Base-by-base conservation (phyloP, 345 rosid species). In the Gossypium turneri region DNA sequence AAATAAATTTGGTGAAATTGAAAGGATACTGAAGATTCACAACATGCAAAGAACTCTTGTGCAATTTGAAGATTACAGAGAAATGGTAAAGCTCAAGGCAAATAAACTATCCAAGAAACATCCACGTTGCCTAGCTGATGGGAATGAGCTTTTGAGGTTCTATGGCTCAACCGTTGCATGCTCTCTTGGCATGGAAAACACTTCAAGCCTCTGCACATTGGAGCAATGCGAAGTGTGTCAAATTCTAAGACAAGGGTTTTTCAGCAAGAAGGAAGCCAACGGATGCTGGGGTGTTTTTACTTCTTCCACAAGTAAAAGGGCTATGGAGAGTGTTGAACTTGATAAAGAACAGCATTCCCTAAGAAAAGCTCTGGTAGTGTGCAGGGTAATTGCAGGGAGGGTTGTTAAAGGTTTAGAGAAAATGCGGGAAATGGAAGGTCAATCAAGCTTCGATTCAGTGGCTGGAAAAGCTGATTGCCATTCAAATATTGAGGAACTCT, bases 331-430 rank as follows among this genome's bases (percentile, higher is more conserved):
- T 6, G 55, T 84, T 16, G 79, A 82, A 66, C n/a, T 61, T 15
- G 79, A 69, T 29, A 58, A 38, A 9, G 78, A 57, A 2, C 70
- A 73, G 13, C 62, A 20, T 8, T 3, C 58, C 47, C 20, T 45
- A 2, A 81, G 82, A 75, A 86, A 73, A 67, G 92, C 84, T 71
- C 56, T 90, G 78, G 61, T 90, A 4, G 65, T 91, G 0, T 93
- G 98, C 81, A 88, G 94, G 82, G 98, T 84, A 0, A 81, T 91
- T 68, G 92, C 93, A 1, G 94, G 97, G 5, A 84, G 93, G 56
- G 90, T 88, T 70, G 90, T 81, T 68, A 84, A 68, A 72, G 85
- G 90, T 22, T 15, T 82, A 51, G 83, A 84, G 53, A 84, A 73
- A 79, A 29, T 78, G 44, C 84, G 81, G 73, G 87, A 85, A 75